Conservation (phyloP, 768 basidiomycete genomes). For the Mycena floridula region DNA sequence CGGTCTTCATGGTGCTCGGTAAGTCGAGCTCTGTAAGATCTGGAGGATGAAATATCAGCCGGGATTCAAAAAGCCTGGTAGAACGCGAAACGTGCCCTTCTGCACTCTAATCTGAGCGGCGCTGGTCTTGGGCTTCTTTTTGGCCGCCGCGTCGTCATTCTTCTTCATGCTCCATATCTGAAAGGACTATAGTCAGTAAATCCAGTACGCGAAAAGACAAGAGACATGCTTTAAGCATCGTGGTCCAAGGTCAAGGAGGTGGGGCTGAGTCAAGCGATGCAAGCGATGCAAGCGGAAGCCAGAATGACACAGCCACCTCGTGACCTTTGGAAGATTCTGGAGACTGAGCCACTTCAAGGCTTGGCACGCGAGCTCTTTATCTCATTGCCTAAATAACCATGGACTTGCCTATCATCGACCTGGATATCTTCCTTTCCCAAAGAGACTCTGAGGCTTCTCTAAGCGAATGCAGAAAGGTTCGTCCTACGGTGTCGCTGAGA, state of each 20-base stretch:
- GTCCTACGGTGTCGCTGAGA: conserved; percentile 1
- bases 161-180: conserved; percentile 99
- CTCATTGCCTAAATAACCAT: conserved; percentile 24
- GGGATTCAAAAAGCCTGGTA: not conserved
- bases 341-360: too few species aligned
- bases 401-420: conserved; percentile 69
- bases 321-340: too few species aligned
- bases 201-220: not conserved
- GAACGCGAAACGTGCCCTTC: conserved; percentile 54
- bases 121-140: conserved; percentile 97
- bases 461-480: conserved; percentile 64
- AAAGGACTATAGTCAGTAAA: not conserved
- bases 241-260: conserved; percentile 5
- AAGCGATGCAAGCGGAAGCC: too few species aligned
- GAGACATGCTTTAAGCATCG: conserved; percentile 14
- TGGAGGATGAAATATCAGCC: conserved; percentile 20
- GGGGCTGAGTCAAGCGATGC: conserved; percentile 7
- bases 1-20: conserved; percentile 91
- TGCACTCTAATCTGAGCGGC: conserved; percentile 99
- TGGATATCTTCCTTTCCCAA: conserved; percentile 61
- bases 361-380: not conserved
- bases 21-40: conserved; percentile 97
- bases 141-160: conserved; percentile 93
- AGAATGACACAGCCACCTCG: too few species aligned
- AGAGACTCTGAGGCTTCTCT: conserved; percentile 39